Evolutionary conservation across 305 asterid species (phyloP).

Genomic region (Fraxinus platypoda): DNA sequence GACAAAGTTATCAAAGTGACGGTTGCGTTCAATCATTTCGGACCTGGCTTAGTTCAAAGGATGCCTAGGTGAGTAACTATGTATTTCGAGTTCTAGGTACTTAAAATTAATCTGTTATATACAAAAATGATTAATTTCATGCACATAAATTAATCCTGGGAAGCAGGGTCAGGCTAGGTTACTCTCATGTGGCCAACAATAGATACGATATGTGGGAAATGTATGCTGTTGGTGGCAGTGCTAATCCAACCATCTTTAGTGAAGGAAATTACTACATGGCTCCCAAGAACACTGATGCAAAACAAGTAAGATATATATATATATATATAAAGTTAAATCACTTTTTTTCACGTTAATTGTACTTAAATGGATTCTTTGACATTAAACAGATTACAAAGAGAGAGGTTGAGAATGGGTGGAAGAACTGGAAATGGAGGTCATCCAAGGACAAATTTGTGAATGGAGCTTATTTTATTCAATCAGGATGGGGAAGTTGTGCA

Average conservation of each 20-base stretch:
- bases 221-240: constrained; percentile 60
- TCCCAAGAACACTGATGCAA: constrained; percentile 26
- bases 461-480: constrained; percentile 82
- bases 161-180: constrained; percentile 48
- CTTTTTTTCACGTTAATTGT: background rate
- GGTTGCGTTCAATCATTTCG: constrained; percentile 42
- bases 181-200: constrained; percentile 56
- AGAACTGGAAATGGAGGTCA: constrained; percentile 82
- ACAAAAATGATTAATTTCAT: background rate
- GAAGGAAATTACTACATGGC: constrained; percentile 57
- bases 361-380: background rate
- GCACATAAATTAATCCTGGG: background rate
- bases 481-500: constrained; percentile 63
- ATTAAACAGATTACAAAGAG: constrained; percentile 65
- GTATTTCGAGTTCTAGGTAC: background rate
- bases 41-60: constrained; percentile 50
- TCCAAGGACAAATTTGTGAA: constrained; percentile 63
- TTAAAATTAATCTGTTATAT: no score
- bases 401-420: constrained; percentile 56
- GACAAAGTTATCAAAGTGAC: constrained; percentile 43
- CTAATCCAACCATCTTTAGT: constrained; percentile 47
- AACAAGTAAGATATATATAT: constrained; percentile 28
- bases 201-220: constrained; percentile 46
- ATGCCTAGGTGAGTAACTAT: constrained; percentile 38
- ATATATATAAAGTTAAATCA: background rate